Base-by-base conservation (phyloP, 1,284 basidiomycete genomes). In the Irpex sp. region DNA sequence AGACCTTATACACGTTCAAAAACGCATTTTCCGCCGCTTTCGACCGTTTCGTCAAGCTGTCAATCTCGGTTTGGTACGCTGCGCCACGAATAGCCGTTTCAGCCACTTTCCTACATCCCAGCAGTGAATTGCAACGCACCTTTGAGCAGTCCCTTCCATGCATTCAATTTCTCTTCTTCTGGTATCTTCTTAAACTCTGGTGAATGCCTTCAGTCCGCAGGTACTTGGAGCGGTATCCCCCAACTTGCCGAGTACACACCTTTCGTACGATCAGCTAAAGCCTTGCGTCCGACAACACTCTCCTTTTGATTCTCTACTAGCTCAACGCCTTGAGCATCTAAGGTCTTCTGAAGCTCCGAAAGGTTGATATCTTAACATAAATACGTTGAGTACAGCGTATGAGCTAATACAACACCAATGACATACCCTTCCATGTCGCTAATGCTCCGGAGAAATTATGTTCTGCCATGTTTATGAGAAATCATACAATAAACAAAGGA, bases 251-350 rank as follows among this genome's bases (percentile, higher is more conserved):
- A 35, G 50, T 3, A 70, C 76, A 17, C 51, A 93, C 95, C 95
- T 81, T 96, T 92, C 0, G 95, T 98, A 73, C 92, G 89, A 77
- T 98, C 95, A 1, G 95, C 93, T 15, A 97, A 81, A 62, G 88
- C 90, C 77, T 97, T 98, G 50, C 96, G 84, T n/a, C 94, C 94
- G 1, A 97, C 82, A 57, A 97, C 83, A 68, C 92, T 94, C 80
- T 97, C 95, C 79, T 97, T 97, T 81, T 97, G 95, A 76, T 95
- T 95, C 80, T 97, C 94, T n/a, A 97, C 95, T 7, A 97, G 81
- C 77, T 97, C 94, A 51, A 97, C 82, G 1, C 95, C 95, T 66
- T 96, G 95, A 15, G 84, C 80, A 76, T 97, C 95, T 58, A 97
- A 83, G 5, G 87, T 90, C 80, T 94, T 95, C 77, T 98, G 95